Percentiles rank a stretch among this genome's conserved stretches.
These are phyloP conservation scores for Trifolium fragiferum DNA, from an alignment of 306 rosid species.

Conservation along the genomic window DNA sequence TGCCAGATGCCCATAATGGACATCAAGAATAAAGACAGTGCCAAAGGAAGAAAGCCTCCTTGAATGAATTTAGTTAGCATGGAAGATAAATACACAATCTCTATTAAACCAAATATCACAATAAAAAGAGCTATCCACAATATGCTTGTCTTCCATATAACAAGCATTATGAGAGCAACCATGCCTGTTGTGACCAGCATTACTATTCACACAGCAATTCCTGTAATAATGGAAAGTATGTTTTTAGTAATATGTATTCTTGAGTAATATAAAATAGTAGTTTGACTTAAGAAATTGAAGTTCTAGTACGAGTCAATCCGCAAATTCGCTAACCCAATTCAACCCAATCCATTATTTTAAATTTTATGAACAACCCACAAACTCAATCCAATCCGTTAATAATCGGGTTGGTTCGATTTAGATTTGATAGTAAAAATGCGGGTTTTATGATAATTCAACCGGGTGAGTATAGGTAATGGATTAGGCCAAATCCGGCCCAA, in stretches of 20 bases:
- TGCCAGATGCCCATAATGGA: slow-evolving; percentile 64
- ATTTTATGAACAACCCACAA: too few species aligned
- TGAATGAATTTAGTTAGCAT: slow-evolving; percentile 55
- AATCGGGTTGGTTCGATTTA: too few species aligned
- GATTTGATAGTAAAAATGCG: too few species aligned
- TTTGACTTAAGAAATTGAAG: not conserved
- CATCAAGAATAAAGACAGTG: slow-evolving; percentile 49
- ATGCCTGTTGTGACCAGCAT: slow-evolving; percentile 61
- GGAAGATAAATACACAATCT: slow-evolving; percentile 50
- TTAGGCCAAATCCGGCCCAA: too few species aligned
- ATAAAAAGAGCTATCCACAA: slow-evolving; percentile 53
- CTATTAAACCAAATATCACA: slow-evolving; percentile 43
- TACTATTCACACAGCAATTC: slow-evolving; percentile 61
- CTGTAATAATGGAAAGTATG: slow-evolving; percentile 22
- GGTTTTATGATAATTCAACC: too few species aligned
- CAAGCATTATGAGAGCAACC: slow-evolving; percentile 56
- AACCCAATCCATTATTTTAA: too few species aligned
- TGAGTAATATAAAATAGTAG: not conserved
- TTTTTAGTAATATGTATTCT: not conserved
- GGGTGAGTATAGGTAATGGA: too few species aligned
- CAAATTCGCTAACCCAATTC: too few species aligned
- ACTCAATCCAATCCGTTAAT: too few species aligned
- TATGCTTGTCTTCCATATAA: slow-evolving; percentile 67
- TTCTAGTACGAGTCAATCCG: too few species aligned
- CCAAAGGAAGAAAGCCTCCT: slow-evolving; percentile 66